Percentiles rank a stretch among this genome's conserved stretches.
Conservation (phyloP, 352 stramenopile genomes). For the Phytophthora nicotianae region DNA sequence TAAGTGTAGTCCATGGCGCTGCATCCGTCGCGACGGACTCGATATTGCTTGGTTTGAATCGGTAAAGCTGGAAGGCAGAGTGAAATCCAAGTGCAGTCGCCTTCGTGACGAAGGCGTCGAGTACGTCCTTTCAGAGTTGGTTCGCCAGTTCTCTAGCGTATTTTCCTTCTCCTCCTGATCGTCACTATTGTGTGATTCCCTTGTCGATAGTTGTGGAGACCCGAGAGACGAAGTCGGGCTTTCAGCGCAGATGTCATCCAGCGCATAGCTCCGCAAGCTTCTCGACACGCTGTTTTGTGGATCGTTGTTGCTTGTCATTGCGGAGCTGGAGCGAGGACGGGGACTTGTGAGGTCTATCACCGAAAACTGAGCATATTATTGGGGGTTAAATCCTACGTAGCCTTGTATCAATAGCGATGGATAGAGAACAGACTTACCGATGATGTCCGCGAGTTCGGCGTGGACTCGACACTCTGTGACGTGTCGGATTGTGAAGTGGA, state of each 20-base stretch:
- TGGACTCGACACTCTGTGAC: constrained; percentile 8
- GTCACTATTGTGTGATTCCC: constrained; percentile 9
- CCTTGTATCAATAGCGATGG: not conserved
- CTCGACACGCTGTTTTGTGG: constrained; percentile 14
- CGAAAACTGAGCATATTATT: constrained; percentile 21
- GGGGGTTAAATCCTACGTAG: constrained; percentile 7
- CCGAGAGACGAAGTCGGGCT: constrained; percentile 48
- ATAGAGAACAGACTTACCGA: constrained; percentile 14
- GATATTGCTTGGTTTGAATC: constrained; percentile 19
- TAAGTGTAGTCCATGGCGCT: constrained; percentile 11
- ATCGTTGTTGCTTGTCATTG: constrained; percentile 7
- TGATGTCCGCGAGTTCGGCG: constrained; percentile 23
- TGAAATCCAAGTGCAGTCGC: constrained; percentile 50
- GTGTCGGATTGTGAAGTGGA: constrained; percentile 7
- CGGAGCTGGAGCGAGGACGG: constrained; percentile 2
- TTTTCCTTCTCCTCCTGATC: constrained; percentile 38
- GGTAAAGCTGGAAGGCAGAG: constrained; percentile 13
- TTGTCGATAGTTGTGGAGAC: constrained; percentile 15
- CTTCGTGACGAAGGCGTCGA: constrained; percentile 19
- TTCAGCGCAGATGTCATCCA: constrained; percentile 59
- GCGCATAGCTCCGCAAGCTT: constrained; percentile 3
- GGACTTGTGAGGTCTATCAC: constrained; percentile 75
- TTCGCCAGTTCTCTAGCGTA: constrained; percentile 8
- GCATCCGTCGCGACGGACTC: constrained; percentile 13
- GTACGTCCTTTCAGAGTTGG: constrained; percentile 7